Evolutionary conservation across 495 filamentous ascomycete species (phyloP), one percentile per base, ranked within the genome.

Genomic region (Penicilliopsis zonata): DNA sequence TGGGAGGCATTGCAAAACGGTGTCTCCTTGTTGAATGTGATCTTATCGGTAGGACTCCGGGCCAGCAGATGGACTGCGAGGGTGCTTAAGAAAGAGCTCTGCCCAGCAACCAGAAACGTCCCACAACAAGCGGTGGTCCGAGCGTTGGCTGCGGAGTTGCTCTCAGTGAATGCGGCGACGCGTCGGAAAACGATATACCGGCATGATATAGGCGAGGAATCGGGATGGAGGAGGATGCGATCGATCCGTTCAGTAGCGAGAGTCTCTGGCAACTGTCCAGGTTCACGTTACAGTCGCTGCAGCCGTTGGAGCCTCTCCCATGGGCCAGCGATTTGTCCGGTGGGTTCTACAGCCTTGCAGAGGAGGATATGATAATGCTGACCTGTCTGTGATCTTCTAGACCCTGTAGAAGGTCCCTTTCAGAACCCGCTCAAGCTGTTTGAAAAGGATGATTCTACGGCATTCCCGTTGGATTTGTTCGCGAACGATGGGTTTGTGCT

Each of bases 1-100:
- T 78, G 7, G 84, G 82, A 24, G 84, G 77, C 84, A 92, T 92
- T 13, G 35, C 46, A 29, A n/a, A n/a, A n/a, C n/a, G n/a, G n/a
- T n/a, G n/a, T n/a, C n/a, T n/a, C n/a, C n/a, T n/a, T n/a, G n/a
- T n/a, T n/a, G n/a, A n/a, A n/a, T n/a, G n/a, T n/a, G n/a, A n/a
- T n/a, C n/a, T n/a, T n/a, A n/a, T n/a, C n/a, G n/a, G n/a, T n/a
- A n/a, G n/a, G n/a, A n/a, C n/a, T n/a, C n/a, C n/a, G n/a, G n/a
- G n/a, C n/a, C n/a, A n/a, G 23, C 4, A 21, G 16, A 13, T n/a
- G 2, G 26, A 25, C 14, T 27, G n/a, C n/a, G n/a, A n/a, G n/a
- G n/a, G n/a, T n/a, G n/a, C n/a, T n/a, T n/a, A n/a, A n/a, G n/a
- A n/a, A n/a, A n/a, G n/a, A n/a, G n/a, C n/a, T n/a, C n/a, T n/a